Evolutionary conservation across 2,329 filamentous ascomycete genomes (phyloP).

Genomic region (Aspergillus tamarii): DNA sequence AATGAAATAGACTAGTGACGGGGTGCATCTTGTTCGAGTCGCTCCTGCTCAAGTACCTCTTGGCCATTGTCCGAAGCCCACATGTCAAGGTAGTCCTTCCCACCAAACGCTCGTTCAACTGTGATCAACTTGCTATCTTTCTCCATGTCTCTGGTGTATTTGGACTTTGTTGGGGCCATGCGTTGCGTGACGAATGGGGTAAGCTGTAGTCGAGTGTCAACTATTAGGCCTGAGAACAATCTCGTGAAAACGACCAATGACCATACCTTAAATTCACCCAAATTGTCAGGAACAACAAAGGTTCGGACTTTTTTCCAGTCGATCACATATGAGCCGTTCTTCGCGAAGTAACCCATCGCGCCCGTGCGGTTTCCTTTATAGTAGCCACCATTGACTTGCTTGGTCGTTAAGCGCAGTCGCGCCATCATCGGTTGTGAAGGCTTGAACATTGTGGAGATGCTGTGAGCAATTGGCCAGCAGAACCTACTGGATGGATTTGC

Average conservation of each 20-base stretch:
- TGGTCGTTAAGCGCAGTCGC: conserved; percentile 84
- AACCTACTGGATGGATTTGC: neutral
- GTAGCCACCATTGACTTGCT: conserved; percentile 89
- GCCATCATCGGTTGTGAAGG: conserved; percentile 60
- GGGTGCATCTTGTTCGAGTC: conserved; percentile 19
- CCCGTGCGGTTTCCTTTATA: conserved; percentile 96
- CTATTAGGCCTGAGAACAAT: neutral
- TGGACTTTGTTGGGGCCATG: conserved; percentile 41
- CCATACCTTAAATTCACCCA: conserved; percentile 72
- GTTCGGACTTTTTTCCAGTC: conserved; percentile 89
- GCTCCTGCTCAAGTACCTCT: conserved; percentile 35
- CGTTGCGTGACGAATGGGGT: conserved; percentile 51
- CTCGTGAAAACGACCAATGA: neutral
- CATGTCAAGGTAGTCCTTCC: conserved; percentile 43
- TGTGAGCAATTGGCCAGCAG: conserved; percentile 2
- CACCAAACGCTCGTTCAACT: conserved; percentile 35
- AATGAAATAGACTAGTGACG: conserved; percentile 18
- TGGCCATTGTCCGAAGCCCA: conserved; percentile 41
- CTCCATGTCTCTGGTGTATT: conserved; percentile 37
- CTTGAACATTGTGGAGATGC: conserved; percentile 42
- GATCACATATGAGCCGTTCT: conserved; percentile 65
- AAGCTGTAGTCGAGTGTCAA: conserved; percentile 33
- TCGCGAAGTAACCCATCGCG: conserved; percentile 80
- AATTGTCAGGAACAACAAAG: conserved; percentile 74
- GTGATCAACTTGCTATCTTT: conserved; percentile 30